Evolutionary conservation across 345 rosid genomes (phyloP), one percentile per base, ranked within the genome.

Genomic region (Citrus unshiu): DNA sequence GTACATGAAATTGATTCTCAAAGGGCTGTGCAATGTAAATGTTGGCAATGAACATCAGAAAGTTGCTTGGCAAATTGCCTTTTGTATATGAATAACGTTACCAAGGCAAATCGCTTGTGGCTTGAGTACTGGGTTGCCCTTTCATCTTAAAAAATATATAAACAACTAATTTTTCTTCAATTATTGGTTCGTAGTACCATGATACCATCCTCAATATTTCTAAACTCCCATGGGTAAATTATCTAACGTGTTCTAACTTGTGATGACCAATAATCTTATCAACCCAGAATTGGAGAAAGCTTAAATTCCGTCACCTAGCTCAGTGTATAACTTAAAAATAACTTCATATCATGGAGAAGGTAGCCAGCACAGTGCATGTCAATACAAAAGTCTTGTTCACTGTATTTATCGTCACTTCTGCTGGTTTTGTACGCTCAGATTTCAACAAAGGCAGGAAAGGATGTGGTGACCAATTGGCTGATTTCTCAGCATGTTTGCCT

Each of bases 401-500:
- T 4, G 35, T 34, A 32, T 32, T 19, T 32, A 7, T 34, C 21
- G 7, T 32, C 5, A 32, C 68, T 16, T 18, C n/a, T 2, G 12
- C 29, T 68, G 71, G 30, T 68, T 9, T 7, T 35, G 71, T 22
- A n/a, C 37, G 49, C 27, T 81, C 86, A 64, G 81, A 87, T 22
- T 22, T 81, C 70, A 79, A 25, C 56, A 51, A 82, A 46, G 87
- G 86, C 82, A 80, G 67, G 62, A 74, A 84, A 6, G 87, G 84
- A 74, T 85, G 90, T 72, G 73, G 79, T 46, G 69, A 83, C 12
- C 77, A 83, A 46, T 49, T 88, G 83, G 74, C 76, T 70, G 80
- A 83, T 70, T 83, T 88, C 81, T 68, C 83, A 29, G 70, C 80
- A 58, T 88, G 91, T 74, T 80, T 88, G 75, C 80, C 85, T 25